Evolutionary conservation across 1,284 basidiomycete species (phyloP).

Genomic region (Sanguinoderma infundibulare): DNA sequence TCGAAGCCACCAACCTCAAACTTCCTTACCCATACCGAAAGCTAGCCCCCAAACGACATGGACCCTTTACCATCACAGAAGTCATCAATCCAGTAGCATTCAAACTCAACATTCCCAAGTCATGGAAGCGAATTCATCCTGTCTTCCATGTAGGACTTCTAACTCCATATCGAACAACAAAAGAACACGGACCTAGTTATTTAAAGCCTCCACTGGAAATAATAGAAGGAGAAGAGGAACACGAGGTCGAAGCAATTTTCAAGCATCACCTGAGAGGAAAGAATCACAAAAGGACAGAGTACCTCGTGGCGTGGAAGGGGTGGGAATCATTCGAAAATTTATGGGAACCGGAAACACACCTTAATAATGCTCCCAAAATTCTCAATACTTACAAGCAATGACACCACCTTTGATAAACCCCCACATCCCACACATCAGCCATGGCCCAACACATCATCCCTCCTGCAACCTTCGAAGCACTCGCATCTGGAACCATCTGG

Average conservation of each 20-base stretch:
- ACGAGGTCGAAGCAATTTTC: slow-evolving; percentile 10
- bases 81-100: slow-evolving; percentile 1
- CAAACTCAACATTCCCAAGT: background rate
- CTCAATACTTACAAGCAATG: background rate
- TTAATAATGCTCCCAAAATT: background rate
- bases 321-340: background rate
- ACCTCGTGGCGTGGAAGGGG: background rate
- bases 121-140: slow-evolving; percentile 19
- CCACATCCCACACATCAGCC: too few relatives aligned
- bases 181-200: slow-evolving; percentile 1
- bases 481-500: too few relatives aligned
- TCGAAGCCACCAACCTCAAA: slow-evolving; percentile 5
- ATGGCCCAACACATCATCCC: too few relatives aligned
- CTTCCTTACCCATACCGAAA: slow-evolving; percentile 1
- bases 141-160: slow-evolving; percentile 5
- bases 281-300: background rate
- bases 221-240: background rate
- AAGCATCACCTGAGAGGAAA: background rate
- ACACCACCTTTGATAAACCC: too few relatives aligned
- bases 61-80: slow-evolving; percentile 3
- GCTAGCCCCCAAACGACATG: slow-evolving; percentile 3
- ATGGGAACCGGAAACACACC: background rate
- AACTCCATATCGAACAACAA: background rate
- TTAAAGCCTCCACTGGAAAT: background rate
- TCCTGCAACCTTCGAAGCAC: too few relatives aligned